Base-by-base conservation (phyloP, 2,329 filamentous ascomycete species). In the Rhynchosporium graminicola region DNA sequence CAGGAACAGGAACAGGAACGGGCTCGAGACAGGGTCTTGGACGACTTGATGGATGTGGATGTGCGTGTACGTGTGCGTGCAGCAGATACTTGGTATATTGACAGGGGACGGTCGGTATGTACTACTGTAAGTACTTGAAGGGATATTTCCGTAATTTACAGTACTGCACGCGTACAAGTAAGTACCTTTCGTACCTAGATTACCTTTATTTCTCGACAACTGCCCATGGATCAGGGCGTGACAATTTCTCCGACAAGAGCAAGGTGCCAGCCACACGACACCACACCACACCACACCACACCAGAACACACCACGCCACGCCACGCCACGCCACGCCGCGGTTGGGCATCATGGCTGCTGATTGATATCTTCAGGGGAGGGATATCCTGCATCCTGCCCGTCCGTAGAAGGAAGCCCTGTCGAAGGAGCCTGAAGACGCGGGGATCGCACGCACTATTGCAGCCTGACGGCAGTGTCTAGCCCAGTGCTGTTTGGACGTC, bases 141-240 rank as follows among this genome's bases (percentile, higher is more conserved):
- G 20, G 1, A 20, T 20, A 20, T 1, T 20, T 20, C 20, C 20
- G 20, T 20, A 20, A 20, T 20, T 20, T 20, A 20, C 20, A 20
- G 20, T 20, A 20, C 20, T 20, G 20, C 20, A 20, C 20, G 20
- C 20, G 20, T 20, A 20, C 20, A 20, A 20, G 20, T 20, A 20
- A 20, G 20, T 20, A 20, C 20, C 20, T 20, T 20, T 20, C 20
- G 20, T 20, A 20, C 20, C 20, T 20, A 20, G 20, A 20, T 20
- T 20, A 20, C 20, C 20, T 20, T 20, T 60, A 59, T 63, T 50
- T 33, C 57, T 50, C 46, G 59, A 63, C 64, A 51, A 63, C 61
- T 57, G 52, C 61, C 57, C 65, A 65, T 65, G 65, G 65, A 67
- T 59, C 65, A 65, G 63, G 63, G 63, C 47, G 63, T 61, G 61